These are phyloP conservation scores for Monosporascus cannonballus DNA, from an alignment of 2,329 filamentous ascomycete species.

Conservation along the genomic window DNA sequence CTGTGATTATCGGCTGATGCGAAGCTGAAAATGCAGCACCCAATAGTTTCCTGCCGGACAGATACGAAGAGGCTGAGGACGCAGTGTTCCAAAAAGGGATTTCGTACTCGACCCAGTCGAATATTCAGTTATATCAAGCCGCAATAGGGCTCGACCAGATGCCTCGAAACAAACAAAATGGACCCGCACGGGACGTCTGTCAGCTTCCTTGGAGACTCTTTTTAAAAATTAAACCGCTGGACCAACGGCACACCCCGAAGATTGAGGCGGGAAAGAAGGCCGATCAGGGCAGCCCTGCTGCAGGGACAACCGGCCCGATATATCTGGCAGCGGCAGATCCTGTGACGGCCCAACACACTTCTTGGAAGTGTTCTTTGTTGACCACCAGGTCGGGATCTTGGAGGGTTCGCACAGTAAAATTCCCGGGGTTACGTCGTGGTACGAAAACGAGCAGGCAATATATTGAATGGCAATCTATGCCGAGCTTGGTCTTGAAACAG, in stretches of 20 bases:
- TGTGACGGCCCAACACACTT: background rate
- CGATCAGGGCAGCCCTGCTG: background rate
- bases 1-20: background rate
- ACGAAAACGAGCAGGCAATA: conserved; percentile 5
- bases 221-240: background rate
- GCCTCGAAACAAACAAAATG: background rate
- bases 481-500: conserved; percentile 16
- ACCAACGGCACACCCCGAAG: background rate
- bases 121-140: background rate
- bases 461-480: conserved; percentile 22
- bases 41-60: background rate
- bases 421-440: background rate
- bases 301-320: background rate
- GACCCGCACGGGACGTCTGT: background rate
- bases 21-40: background rate
- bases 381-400: background rate
- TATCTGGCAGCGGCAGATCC: background rate
- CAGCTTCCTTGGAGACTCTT: background rate
- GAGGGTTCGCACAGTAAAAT: background rate
- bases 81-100: background rate
- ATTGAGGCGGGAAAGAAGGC: background rate
- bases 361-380: background rate
- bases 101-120: background rate
- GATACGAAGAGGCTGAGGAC: background rate
- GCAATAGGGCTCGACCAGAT: background rate